phyloP scores from a whole-genome alignment of 305 asterid genomes.

The Rubia balearica region DNA sequence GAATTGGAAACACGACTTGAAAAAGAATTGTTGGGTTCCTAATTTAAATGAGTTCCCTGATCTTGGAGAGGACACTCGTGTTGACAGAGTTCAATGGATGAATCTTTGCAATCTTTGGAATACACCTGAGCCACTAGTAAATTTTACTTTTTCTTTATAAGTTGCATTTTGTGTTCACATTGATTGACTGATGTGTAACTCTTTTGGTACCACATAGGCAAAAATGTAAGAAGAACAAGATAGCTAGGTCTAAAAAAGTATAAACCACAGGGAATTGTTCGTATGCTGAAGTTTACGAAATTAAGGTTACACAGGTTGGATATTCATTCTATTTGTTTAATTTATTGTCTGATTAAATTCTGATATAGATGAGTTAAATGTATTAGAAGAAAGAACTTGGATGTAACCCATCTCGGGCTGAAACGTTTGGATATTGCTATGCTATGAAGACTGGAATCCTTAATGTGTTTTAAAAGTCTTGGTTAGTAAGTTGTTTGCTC shows the following conservation, averaged over 20 bases:
- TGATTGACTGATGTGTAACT: too few relatives aligned
- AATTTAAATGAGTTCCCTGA: too few relatives aligned
- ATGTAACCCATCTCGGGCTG: background rate
- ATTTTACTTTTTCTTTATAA: too few relatives aligned
- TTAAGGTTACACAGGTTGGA: background rate
- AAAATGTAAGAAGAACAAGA: background rate
- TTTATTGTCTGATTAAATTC: too few relatives aligned
- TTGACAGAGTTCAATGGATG: too few relatives aligned
- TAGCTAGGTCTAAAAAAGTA: background rate
- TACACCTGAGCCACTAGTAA: too few relatives aligned
- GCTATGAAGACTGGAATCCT: background rate
- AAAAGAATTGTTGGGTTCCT: too few relatives aligned
- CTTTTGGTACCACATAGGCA: background rate
- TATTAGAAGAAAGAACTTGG: background rate
- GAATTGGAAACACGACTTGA: too few relatives aligned
- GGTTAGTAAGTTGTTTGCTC: background rate
- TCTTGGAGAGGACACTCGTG: too few relatives aligned
- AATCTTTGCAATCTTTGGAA: too few relatives aligned
- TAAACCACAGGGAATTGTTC: background rate
- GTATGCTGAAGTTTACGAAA: background rate
- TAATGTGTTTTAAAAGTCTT: background rate
- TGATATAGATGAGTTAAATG: background rate
- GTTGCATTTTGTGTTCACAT: too few relatives aligned
- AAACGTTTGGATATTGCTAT: background rate
- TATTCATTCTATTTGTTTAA: background rate